Base-by-base conservation (phyloP, 2,329 filamentous ascomycete species). In the Hansfordia pulvinata region DNA sequence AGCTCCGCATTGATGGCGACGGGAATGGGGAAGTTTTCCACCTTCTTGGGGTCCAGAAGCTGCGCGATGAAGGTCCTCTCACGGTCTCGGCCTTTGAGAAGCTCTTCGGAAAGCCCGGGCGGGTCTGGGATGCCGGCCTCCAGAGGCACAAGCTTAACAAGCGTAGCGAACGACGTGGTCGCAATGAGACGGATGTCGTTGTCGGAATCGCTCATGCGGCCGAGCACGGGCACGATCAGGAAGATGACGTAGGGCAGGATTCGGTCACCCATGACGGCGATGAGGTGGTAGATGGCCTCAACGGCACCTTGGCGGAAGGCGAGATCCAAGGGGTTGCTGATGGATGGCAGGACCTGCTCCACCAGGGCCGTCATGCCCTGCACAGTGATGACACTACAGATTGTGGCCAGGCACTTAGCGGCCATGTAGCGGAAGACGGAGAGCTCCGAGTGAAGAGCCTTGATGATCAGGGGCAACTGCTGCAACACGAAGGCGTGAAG, bases 221-320 rank as follows among this genome's bases (percentile, higher is more conserved):
- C 90, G 26, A 98, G 67, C 4, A 98, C 90, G 10, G 90, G 90
- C 9, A 96, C 92, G 32, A 98, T 92, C 37, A 98, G 71, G 71
- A 98, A 98, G 43, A 98, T 94, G 35, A 98, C 90, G 44, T 98
- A 98, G 3, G 92, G 90, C 17, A 98, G 57, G 30, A 98, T 98
- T 19, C 73, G 70, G 47, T 96, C 90, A 35, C 93, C 90, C 90
- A 98, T 98, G 27, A 94, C 86, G 33, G 92, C 83, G 36, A 98
- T 98, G 32, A 98, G 62, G 52, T 98, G 90, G 48, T 98, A 98
- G 32, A 98, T 81, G 40, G 76, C 84, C 54, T 98, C 90, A 30
- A 93, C 90, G 5, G 84, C 85, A 35, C 90, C 90, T 57, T 98
- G 90, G 20, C 90, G 77, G 54, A 78, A 80, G 45, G 83, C 77